Evolutionary conservation across 768 basidiomycete species (phyloP).

Genomic region (Lentinula sp.): DNA sequence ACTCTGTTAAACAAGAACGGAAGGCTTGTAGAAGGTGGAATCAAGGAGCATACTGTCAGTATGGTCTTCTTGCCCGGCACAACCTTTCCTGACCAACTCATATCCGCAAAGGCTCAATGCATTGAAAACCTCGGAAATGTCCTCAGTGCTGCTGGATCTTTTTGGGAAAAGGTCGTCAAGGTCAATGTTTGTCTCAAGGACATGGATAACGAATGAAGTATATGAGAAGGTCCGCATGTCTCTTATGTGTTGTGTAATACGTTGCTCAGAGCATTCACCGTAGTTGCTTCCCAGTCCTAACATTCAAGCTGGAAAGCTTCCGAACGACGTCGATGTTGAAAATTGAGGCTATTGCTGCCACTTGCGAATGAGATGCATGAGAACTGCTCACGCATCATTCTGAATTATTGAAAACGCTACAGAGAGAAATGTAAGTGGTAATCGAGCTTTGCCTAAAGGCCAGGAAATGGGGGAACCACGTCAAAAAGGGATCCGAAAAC

Average conservation of each 20-base stretch:
- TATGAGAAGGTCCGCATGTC: constrained; percentile 40
- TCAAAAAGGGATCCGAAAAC: constrained; percentile 86
- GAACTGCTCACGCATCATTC: neutral
- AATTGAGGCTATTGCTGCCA: constrained; percentile 57
- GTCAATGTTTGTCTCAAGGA: constrained; percentile 58
- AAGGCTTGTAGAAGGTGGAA: constrained; percentile 42
- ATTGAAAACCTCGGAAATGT: constrained; percentile 50
- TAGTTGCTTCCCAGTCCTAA: constrained; percentile 50
- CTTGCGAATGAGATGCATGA: constrained; percentile 14
- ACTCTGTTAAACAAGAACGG: constrained; percentile 45
- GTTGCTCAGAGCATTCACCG: neutral
- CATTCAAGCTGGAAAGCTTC: constrained; percentile 67
- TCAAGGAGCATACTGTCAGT: constrained; percentile 54
- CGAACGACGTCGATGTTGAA: constrained; percentile 71
- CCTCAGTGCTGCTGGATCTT: constrained; percentile 46
- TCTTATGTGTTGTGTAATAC: neutral
- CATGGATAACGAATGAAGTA: constrained; percentile 57
- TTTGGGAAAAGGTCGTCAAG: constrained; percentile 54
- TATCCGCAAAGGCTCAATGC: constrained; percentile 41
- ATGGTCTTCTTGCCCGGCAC: neutral
- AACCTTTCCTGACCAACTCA: neutral
- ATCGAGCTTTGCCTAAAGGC: constrained; percentile 30
- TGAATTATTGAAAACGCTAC: neutral
- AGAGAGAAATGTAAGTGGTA: neutral
- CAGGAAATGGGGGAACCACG: constrained; percentile 52